Percentiles rank a stretch among this genome's conserved stretches.
phyloP scores from a whole-genome alignment of 202 grass and related monocot species.

The Musa balbisiana region DNA sequence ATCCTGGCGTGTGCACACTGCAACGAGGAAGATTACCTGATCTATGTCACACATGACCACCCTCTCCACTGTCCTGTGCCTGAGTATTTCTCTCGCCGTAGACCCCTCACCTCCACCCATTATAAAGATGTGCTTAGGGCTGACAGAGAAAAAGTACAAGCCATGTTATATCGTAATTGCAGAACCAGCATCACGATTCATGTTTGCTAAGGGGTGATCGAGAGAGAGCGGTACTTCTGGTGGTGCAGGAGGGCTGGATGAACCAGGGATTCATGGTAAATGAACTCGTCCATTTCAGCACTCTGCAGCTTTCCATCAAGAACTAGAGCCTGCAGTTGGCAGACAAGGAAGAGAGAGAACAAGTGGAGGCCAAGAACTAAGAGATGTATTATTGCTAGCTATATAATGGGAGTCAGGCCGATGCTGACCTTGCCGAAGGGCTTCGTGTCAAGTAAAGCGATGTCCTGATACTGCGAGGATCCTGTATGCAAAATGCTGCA shows the following conservation, averaged over 20 bases:
- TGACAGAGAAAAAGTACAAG: not conserved
- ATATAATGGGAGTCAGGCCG: too few species aligned
- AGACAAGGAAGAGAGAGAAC: too few species aligned
- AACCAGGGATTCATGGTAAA: conserved; percentile 27
- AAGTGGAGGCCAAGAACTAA: not conserved
- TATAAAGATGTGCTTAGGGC: conserved; percentile 12
- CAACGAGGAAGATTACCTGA: not conserved
- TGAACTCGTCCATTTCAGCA: conserved; percentile 26
- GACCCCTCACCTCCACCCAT: conserved; percentile 24
- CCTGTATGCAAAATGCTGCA: conserved; percentile 21
- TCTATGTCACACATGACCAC: conserved; percentile 28
- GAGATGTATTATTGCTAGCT: not conserved
- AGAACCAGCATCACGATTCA: not conserved
- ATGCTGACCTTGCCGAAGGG: conserved; percentile 22
- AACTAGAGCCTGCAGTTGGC: conserved; percentile 3
- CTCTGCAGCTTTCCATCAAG: conserved; percentile 27
- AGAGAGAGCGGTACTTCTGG: not conserved
- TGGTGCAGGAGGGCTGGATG: conserved; percentile 26
- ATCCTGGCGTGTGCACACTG: too few species aligned
- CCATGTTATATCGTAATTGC: not conserved
- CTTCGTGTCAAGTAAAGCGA: conserved; percentile 23
- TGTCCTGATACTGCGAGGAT: conserved; percentile 21
- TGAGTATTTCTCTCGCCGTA: conserved; percentile 19
- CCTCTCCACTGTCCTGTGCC: conserved; percentile 20
- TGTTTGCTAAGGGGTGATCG: not conserved